These are phyloP conservation scores for Cyclostephanos tholiformis DNA, from an alignment of 108 stramenopile species.

Conservation along the genomic window DNA sequence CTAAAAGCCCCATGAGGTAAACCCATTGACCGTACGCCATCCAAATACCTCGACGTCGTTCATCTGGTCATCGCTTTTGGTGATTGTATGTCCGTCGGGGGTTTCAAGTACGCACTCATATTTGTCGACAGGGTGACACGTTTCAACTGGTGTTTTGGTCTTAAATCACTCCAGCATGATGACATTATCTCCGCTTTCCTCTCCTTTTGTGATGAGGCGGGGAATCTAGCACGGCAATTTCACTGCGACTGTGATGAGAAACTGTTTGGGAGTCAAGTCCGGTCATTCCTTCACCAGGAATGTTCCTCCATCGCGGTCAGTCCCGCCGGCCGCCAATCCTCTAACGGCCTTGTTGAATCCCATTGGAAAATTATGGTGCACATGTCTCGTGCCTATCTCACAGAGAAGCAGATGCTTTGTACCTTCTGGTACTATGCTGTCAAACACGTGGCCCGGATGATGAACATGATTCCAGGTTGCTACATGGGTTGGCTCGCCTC, in stretches of 20 bases:
- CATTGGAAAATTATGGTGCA: neutral
- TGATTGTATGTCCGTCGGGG: slow-evolving; percentile 18
- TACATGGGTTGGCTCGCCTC: neutral
- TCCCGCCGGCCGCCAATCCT: neutral
- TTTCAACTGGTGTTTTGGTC: slow-evolving; percentile 21
- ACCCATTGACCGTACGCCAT: neutral
- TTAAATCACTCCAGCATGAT: slow-evolving; percentile 12
- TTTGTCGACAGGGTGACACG: slow-evolving; percentile 20
- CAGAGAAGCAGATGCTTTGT: too few relatives aligned
- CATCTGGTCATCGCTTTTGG: slow-evolving; percentile 28
- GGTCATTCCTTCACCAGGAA: too few relatives aligned
- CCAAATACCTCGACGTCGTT: slow-evolving; percentile 17
- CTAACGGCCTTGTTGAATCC: neutral
- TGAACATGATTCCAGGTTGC: neutral
- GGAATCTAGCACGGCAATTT: slow-evolving; percentile 4
- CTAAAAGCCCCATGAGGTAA: slow-evolving; percentile 3
- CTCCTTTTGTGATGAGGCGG: slow-evolving; percentile 5
- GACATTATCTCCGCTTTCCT: slow-evolving; percentile 10
- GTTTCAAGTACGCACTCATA: slow-evolving; percentile 18
- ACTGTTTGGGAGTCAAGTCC: neutral
- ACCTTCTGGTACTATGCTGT: neutral
- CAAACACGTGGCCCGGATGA: neutral
- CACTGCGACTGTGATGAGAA: slow-evolving; percentile 28
- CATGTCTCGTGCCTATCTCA: too few relatives aligned
- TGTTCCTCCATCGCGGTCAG: too few relatives aligned